A percentile compares a stretch with the other conserved stretches of the same genome.
These are phyloP conservation scores for Pichia kluyveri DNA, from an alignment of 805 yeast genomes.

Conservation along the genomic window DNA sequence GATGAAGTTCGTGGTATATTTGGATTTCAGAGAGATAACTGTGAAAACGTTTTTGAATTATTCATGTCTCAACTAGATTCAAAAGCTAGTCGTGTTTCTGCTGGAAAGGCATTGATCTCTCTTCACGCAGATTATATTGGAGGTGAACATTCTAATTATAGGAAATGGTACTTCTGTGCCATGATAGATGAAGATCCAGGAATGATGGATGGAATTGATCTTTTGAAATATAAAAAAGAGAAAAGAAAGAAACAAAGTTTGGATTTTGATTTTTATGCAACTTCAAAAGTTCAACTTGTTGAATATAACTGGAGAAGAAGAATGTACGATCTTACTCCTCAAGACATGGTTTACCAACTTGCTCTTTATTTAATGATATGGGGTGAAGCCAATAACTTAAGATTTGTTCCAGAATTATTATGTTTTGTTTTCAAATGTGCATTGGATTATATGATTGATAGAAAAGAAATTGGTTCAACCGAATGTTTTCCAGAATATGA, in stretches of 20 bases:
- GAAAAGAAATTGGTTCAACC: slow-evolving; percentile 19
- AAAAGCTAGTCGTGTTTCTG: slow-evolving; percentile 70
- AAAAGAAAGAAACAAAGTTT: slow-evolving; percentile 42
- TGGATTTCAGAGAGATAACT: slow-evolving; percentile 80
- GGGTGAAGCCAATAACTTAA: slow-evolving; percentile 69
- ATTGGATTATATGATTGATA: slow-evolving; percentile 35
- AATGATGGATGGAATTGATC: slow-evolving; percentile 47
- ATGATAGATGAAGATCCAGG: slow-evolving; percentile 69
- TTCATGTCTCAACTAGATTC: slow-evolving; percentile 78
- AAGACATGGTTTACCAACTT: slow-evolving; percentile 55
- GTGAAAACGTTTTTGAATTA: slow-evolving; percentile 73
- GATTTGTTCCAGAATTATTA: slow-evolving; percentile 40
- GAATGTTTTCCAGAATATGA: slow-evolving; percentile 14
- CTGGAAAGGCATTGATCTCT: slow-evolving; percentile 60
- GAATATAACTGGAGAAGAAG: slow-evolving; percentile 70
- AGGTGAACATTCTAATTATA: slow-evolving; percentile 78
- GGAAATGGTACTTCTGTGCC: slow-evolving; percentile 89
- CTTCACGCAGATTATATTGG: slow-evolving; percentile 90
- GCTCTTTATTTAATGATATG: slow-evolving; percentile 56
- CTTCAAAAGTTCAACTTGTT: slow-evolving; percentile 51
- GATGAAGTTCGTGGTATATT: slow-evolving; percentile 48
- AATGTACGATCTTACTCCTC: slow-evolving; percentile 46
- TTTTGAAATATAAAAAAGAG: slow-evolving; percentile 47
- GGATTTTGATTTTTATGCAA: slow-evolving; percentile 17
- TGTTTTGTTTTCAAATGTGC: slow-evolving; percentile 54